These are phyloP conservation scores for Fusarium udum DNA, from an alignment of 2,329 filamentous ascomycete species.

Conservation along the genomic window DNA sequence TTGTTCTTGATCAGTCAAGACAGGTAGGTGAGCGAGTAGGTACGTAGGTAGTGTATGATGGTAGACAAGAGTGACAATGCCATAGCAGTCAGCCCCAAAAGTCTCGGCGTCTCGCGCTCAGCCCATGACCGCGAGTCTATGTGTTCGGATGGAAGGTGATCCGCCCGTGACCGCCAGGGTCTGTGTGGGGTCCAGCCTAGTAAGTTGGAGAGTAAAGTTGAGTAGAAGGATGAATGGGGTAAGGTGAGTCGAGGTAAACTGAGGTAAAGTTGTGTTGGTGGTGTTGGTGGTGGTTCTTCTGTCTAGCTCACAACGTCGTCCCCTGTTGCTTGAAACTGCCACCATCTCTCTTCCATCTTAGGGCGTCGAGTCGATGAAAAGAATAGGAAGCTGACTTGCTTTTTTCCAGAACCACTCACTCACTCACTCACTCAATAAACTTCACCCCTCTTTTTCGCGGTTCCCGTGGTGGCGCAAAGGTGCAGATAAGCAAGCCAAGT, in stretches of 20 bases:
- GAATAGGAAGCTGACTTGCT: constrained; percentile 9
- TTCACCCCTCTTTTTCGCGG: constrained; percentile 7
- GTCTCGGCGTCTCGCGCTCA: constrained; percentile 21
- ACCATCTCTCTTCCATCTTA: constrained; percentile 5
- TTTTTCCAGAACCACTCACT: constrained; percentile 5
- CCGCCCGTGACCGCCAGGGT: constrained; percentile 16
- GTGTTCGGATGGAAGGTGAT: constrained; percentile 3
- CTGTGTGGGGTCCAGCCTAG: constrained; percentile 3
- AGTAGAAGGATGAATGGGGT: not conserved
- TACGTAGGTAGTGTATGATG: not conserved
- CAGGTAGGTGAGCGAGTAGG: not conserved
- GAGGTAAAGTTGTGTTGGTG: constrained; percentile 2
- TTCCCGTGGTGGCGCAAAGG: not conserved
- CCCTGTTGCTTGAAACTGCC: constrained; percentile 11
- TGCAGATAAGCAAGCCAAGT: not conserved
- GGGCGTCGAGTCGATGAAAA: not conserved
- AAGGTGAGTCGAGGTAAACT: not conserved
- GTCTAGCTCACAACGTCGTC: constrained; percentile 8
- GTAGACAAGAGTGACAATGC: not conserved
- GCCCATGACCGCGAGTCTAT: constrained; percentile 22
- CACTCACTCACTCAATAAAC: not conserved
- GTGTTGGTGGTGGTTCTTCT: not conserved
- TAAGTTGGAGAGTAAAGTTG: not conserved
- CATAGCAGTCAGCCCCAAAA: not conserved
- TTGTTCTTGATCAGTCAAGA: not conserved